phyloP scores from a whole-genome alignment of 805 yeast species.

The Naumovozyma castellii region DNA sequence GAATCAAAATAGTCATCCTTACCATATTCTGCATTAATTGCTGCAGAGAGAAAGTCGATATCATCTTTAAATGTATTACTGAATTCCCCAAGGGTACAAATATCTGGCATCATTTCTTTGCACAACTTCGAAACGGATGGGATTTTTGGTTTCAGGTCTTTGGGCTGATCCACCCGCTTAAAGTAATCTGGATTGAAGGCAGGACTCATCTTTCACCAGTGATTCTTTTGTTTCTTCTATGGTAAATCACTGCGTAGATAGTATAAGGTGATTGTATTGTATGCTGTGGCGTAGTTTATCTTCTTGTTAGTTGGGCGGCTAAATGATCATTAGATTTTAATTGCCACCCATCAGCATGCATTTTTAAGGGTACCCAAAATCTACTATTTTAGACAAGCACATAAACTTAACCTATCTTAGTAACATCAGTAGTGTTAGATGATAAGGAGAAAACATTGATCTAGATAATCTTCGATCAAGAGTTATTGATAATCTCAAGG shows the following conservation, averaged over 20 bases:
- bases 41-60: slow-evolving; percentile 50
- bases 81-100: slow-evolving; percentile 49
- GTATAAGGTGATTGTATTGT: no score
- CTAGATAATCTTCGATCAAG: no score
- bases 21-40: slow-evolving; percentile 50
- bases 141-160: no score
- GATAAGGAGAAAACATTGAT: no score
- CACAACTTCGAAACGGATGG: slow-evolving; percentile 31
- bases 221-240: not conserved
- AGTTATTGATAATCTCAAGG: no score
- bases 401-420: no score
- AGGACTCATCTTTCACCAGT: not conserved
- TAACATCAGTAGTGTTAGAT: no score
- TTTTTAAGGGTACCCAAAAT: no score
- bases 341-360: not conserved
- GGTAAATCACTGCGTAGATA: no score
- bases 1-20: slow-evolving; percentile 43
- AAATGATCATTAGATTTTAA: not conserved
- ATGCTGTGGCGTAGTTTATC: no score
- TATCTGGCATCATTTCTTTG: slow-evolving; percentile 34
- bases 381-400: no score
- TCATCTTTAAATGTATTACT: slow-evolving; percentile 39
- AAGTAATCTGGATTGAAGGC: not conserved
- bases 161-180: no score
- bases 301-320: not conserved